phyloP scores from a whole-genome alignment of 768 basidiomycete genomes.

The Podaxis carcinomalis region DNA sequence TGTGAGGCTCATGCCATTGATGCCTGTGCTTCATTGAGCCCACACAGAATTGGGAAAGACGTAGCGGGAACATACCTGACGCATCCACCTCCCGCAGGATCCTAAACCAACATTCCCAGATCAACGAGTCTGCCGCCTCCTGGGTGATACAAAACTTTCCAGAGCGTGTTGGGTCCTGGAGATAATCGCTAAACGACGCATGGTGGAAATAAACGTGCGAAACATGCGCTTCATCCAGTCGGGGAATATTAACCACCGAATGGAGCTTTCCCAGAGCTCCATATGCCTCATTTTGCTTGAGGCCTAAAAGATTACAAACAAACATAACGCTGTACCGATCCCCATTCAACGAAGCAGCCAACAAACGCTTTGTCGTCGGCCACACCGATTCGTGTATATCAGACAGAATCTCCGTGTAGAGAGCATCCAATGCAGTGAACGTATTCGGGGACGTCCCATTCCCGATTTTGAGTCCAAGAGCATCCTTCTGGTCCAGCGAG shows the following conservation, averaged over 20 bases:
- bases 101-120: not conserved
- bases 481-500: not conserved
- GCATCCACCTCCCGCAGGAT: not conserved
- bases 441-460: not conserved
- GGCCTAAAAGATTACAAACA: not conserved
- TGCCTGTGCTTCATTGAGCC: not conserved
- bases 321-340: not conserved
- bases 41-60: not conserved
- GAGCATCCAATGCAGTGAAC: not conserved
- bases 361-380: not conserved
- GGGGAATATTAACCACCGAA: not conserved
- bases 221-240: not conserved
- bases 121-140: not conserved
- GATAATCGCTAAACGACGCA: not conserved
- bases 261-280: not conserved
- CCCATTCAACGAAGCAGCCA: not conserved
- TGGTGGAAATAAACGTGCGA: not conserved
- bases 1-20: not conserved
- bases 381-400: not conserved
- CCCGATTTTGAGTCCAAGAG: not conserved
- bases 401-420: not conserved
- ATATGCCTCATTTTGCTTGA: not conserved
- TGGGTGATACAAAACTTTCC: not conserved
- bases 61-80: not conserved
- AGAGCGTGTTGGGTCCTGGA: not conserved